phyloP scores from a whole-genome alignment of 2,329 filamentous ascomycete species.

The Juglanconis oblonga region DNA sequence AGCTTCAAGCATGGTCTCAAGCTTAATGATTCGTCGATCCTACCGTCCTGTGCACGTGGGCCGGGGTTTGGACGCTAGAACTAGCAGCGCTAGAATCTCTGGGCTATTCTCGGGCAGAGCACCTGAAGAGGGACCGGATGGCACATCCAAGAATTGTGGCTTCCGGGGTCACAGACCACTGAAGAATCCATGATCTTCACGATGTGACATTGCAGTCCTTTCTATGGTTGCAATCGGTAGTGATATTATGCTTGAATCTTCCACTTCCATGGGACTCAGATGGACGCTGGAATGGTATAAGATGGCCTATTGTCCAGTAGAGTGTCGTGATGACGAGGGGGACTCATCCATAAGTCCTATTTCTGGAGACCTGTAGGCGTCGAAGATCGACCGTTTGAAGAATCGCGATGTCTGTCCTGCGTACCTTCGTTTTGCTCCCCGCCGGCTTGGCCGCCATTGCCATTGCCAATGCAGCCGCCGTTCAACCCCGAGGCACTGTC shows the following conservation, averaged over 20 bases:
- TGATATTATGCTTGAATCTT: background rate
- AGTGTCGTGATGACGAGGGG: too few species aligned
- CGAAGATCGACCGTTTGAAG: background rate
- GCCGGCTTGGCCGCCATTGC: background rate
- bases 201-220: background rate
- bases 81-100: background rate
- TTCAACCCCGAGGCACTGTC: constrained; percentile 25
- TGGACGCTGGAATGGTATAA: background rate
- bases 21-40: background rate
- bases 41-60: background rate
- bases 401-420: background rate
- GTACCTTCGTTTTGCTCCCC: background rate
- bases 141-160: too few species aligned
- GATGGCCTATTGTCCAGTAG: too few species aligned
- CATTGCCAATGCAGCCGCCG: background rate
- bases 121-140: background rate
- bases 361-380: too few species aligned
- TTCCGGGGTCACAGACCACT: too few species aligned
- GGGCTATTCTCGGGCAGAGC: background rate
- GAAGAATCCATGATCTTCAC: background rate
- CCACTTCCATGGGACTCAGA: background rate
- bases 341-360: too few species aligned
- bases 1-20: background rate
- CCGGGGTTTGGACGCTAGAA: background rate
- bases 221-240: background rate